These are phyloP conservation scores for Fusarium sp. DNA, from an alignment of 2,329 filamentous ascomycete genomes.

Conservation along the genomic window DNA sequence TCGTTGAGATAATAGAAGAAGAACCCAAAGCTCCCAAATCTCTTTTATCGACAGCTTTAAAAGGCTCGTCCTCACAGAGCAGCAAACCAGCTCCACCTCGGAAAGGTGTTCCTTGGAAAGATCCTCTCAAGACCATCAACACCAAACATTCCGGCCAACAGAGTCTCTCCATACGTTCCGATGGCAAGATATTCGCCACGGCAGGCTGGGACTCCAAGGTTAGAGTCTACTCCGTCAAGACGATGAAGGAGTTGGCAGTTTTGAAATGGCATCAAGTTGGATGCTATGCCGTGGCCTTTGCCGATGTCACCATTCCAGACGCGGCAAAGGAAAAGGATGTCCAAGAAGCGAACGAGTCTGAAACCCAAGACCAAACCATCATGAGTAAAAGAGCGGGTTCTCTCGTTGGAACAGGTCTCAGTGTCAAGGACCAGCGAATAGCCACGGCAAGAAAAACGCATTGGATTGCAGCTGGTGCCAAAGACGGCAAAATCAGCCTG, in stretches of 20 bases:
- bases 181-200: conserved; percentile 86
- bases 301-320: conserved; percentile 48
- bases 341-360: not conserved
- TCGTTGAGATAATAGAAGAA: conserved; percentile 41
- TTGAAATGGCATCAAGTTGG: conserved; percentile 94
- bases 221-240: conserved; percentile 83
- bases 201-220: conserved; percentile 91
- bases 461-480: conserved; percentile 90
- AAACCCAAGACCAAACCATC: not conserved
- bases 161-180: conserved; percentile 77
- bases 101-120: conserved; percentile 47
- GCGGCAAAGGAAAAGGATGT: conserved; percentile 31
- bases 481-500: conserved; percentile 93
- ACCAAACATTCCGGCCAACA: conserved; percentile 95
- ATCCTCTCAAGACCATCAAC: conserved; percentile 71
- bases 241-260: conserved; percentile 87
- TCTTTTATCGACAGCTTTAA: conserved; percentile 39
- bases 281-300: conserved; percentile 85
- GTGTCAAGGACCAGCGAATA: conserved; percentile 71
- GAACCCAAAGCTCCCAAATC: conserved; percentile 23
- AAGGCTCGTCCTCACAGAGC: not conserved
- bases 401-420: conserved; percentile 27
- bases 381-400: not conserved
- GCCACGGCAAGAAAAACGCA: conserved; percentile 76
- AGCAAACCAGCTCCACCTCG: conserved; percentile 10